Percentiles rank a stretch among this genome's conserved stretches.
phyloP scores from a whole-genome alignment of 1,284 basidiomycete genomes.

The Thecaphora thlaspeos region DNA sequence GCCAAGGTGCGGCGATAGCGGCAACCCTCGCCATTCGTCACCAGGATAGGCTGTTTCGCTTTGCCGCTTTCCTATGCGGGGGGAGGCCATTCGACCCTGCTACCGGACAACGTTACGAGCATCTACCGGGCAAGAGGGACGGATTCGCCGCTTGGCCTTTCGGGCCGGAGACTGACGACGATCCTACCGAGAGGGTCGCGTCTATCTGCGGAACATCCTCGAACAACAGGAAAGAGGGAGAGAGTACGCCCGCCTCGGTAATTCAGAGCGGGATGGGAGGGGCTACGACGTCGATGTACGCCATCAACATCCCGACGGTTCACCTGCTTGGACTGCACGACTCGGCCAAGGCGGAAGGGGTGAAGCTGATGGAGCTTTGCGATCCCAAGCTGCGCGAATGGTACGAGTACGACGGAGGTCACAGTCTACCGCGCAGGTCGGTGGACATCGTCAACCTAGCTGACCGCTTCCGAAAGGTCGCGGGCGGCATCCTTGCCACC shows the following conservation, averaged over 20 bases:
- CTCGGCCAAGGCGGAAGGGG: background rate
- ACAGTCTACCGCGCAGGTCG: background rate
- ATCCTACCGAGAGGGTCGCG: background rate
- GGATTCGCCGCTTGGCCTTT: background rate
- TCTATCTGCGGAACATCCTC: background rate
- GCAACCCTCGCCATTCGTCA: background rate
- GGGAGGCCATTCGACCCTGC: background rate
- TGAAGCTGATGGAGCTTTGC: background rate
- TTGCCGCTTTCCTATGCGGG: background rate
- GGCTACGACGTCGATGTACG: background rate
- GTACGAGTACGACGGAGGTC: background rate
- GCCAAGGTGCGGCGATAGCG: background rate
- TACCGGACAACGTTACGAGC: background rate
- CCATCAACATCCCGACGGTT: background rate
- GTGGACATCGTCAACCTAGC: background rate
- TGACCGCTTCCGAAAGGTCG: background rate
- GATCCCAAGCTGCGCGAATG: background rate
- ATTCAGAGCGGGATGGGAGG: no score
- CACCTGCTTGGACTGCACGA: background rate
- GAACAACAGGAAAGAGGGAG: background rate
- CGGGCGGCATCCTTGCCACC: background rate
- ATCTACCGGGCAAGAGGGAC: background rate
- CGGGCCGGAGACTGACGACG: background rate
- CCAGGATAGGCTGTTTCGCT: background rate
- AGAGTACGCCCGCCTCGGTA: background rate